A percentile compares a stretch with the other conserved stretches of the same genome.
Conservation (phyloP, 805 yeast genomes). For the Sugiyamaella qingdaonensis region DNA sequence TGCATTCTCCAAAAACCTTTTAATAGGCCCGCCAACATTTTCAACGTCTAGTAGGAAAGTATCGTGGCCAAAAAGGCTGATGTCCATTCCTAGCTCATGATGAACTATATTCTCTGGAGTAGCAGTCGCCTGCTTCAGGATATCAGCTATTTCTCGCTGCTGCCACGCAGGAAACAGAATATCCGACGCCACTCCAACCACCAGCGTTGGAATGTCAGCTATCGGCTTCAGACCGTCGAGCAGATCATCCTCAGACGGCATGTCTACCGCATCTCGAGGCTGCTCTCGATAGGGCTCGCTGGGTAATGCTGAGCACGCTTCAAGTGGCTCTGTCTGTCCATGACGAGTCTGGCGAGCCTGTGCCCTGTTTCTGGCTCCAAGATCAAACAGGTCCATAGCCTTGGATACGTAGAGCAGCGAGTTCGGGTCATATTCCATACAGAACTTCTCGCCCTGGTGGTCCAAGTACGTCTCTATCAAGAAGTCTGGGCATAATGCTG, state of each 20-base stretch:
- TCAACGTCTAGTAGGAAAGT: slow-evolving; percentile 78
- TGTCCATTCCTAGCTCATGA: slow-evolving; percentile 69
- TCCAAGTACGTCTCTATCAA: slow-evolving; percentile 88
- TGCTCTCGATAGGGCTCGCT: slow-evolving; percentile 51
- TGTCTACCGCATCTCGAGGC: slow-evolving; percentile 48
- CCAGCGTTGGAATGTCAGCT: slow-evolving; percentile 61
- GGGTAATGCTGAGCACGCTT: slow-evolving; percentile 42
- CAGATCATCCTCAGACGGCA: slow-evolving; percentile 49
- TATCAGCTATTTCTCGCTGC: slow-evolving; percentile 72
- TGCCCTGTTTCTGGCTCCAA: slow-evolving; percentile 41
- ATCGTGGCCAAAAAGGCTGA: slow-evolving; percentile 86
- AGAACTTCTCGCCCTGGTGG: slow-evolving; percentile 93
- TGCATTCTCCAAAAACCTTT: slow-evolving; percentile 47
- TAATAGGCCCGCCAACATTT: slow-evolving; percentile 75
- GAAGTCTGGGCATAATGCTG: slow-evolving; percentile 91
- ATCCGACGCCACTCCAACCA: slow-evolving; percentile 91
- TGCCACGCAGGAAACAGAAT: slow-evolving; percentile 93
- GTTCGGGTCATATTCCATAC: slow-evolving; percentile 85
- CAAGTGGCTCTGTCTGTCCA: slow-evolving; percentile 16
- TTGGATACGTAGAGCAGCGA: slow-evolving; percentile 82
- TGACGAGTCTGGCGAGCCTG: slow-evolving; percentile 10
- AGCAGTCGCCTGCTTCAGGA: slow-evolving; percentile 41
- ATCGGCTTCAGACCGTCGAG: slow-evolving; percentile 60
- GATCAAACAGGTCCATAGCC: slow-evolving; percentile 92
- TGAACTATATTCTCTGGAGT: slow-evolving; percentile 44